These are phyloP conservation scores for Aspergillus sp. DNA, from an alignment of 2,329 filamentous ascomycete species.

Conservation along the genomic window DNA sequence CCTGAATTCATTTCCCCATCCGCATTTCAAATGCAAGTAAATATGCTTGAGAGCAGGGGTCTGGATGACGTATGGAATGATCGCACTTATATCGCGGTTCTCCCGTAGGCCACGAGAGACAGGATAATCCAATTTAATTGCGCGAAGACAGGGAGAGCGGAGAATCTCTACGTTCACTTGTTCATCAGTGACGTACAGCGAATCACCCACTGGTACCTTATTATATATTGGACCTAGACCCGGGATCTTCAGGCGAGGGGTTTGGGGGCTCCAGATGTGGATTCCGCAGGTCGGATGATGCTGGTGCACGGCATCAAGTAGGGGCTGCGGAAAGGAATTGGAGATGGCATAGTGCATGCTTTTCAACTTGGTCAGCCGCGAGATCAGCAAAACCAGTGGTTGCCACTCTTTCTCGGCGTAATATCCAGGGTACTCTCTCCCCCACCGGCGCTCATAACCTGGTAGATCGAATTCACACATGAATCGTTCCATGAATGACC, in stretches of 20 bases:
- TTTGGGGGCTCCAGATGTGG: constrained; percentile 3
- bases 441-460: not conserved
- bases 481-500: not conserved
- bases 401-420: not conserved
- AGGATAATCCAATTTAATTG: not conserved
- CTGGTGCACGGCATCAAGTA: not conserved
- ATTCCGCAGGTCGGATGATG: constrained; percentile 5
- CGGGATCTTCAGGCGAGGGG: not conserved
- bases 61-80: too few relatives aligned
- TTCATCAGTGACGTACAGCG: too few relatives aligned
- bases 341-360: not conserved
- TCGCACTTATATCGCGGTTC: too few relatives aligned
- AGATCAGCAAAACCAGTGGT: not conserved
- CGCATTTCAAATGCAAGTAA: too few relatives aligned
- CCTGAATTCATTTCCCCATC: too few relatives aligned
- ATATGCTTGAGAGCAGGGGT: too few relatives aligned
- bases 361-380: not conserved
- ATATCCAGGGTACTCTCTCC: too few relatives aligned
- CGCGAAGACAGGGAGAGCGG: not conserved
- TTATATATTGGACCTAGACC: too few relatives aligned
- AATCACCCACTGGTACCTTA: too few relatives aligned
- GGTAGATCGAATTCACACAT: not conserved
- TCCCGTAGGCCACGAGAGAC: too few relatives aligned
- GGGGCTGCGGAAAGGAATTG: not conserved
- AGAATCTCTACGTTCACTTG: too few relatives aligned